phyloP scores from a whole-genome alignment of 139 green algal species.

The Astrephomene gubernaculifera region DNA sequence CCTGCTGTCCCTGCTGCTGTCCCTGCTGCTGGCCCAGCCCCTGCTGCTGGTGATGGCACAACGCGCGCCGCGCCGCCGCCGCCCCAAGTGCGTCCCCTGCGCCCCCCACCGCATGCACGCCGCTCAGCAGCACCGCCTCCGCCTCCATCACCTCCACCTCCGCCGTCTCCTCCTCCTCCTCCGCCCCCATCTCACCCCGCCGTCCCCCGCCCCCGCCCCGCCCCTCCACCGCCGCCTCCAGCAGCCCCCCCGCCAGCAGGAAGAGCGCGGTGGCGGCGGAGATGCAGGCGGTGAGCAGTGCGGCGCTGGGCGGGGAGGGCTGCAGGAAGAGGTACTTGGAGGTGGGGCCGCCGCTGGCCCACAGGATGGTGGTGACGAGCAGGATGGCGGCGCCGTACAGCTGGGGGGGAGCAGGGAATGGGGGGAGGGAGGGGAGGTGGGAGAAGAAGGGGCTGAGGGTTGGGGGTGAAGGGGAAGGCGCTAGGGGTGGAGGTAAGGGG shows the following conservation, averaged over 20 bases:
- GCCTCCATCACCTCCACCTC: neutral
- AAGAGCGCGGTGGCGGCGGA: conserved; percentile 2
- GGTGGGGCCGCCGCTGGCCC: conserved; percentile 27
- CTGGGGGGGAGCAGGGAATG: neutral
- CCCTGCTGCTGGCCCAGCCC: neutral
- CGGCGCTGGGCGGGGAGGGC: conserved; percentile 16
- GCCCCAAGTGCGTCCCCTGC: neutral
- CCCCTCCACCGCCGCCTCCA: conserved; percentile 1
- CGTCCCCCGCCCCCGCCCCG: neutral
- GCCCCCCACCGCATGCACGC: conserved; percentile 3
- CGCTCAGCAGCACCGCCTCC: conserved; percentile 19
- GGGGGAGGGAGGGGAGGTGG: neutral
- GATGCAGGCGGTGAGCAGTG: conserved; percentile 24
- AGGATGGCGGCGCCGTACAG: conserved; percentile 21
- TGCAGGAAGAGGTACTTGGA: conserved; percentile 35
- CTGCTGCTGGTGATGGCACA: neutral
- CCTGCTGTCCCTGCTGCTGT: neutral
- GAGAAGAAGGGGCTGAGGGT: neutral
- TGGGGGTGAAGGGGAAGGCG: neutral
- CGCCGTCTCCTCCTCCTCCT: neutral
- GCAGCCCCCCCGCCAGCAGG: neutral
- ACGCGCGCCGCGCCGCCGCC: neutral
- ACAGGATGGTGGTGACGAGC: conserved; percentile 4
- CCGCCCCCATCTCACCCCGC: neutral
- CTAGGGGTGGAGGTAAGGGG: neutral